These are phyloP conservation scores for Phyllostachys edulis DNA, from an alignment of 176 grass and related monocot species.

Conservation along the genomic window DNA sequence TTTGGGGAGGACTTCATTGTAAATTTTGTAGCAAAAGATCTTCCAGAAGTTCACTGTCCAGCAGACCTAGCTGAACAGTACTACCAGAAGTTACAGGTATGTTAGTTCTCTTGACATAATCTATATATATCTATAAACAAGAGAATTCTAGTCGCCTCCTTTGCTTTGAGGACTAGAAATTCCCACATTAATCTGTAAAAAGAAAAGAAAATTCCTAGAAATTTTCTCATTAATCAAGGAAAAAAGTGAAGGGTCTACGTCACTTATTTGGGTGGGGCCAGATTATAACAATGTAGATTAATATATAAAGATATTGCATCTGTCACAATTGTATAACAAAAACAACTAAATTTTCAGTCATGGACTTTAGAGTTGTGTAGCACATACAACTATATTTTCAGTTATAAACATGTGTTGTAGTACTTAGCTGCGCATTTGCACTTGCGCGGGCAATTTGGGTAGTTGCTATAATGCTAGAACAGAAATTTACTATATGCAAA, in stretches of 20 bases:
- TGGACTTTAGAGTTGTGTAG: neutral
- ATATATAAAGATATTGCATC: neutral
- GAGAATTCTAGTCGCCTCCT: neutral
- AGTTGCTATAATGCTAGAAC: neutral
- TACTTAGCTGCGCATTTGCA: neutral
- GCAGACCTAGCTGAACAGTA: conserved; percentile 86
- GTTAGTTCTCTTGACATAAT: conserved; percentile 17
- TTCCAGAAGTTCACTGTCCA: conserved; percentile 72
- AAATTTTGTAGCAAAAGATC: conserved; percentile 69
- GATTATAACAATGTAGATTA: neutral
- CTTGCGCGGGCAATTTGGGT: neutral
- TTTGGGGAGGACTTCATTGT: conserved; percentile 75
- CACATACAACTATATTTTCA: neutral
- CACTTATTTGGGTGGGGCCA: neutral
- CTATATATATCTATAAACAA: neutral
- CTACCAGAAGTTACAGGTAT: conserved; percentile 84
- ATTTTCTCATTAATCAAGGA: too few relatives aligned
- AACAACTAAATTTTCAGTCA: neutral
- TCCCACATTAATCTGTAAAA: too few relatives aligned
- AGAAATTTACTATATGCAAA: conserved; percentile 14
- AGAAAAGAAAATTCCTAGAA: too few relatives aligned
- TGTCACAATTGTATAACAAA: neutral
- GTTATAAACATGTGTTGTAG: neutral
- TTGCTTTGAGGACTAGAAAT: neutral
- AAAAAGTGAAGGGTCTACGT: too few relatives aligned